Percentiles rank a stretch among this genome's conserved stretches.
phyloP scores from a whole-genome alignment of 306 rosid genomes.

The Lablab purpureus region DNA sequence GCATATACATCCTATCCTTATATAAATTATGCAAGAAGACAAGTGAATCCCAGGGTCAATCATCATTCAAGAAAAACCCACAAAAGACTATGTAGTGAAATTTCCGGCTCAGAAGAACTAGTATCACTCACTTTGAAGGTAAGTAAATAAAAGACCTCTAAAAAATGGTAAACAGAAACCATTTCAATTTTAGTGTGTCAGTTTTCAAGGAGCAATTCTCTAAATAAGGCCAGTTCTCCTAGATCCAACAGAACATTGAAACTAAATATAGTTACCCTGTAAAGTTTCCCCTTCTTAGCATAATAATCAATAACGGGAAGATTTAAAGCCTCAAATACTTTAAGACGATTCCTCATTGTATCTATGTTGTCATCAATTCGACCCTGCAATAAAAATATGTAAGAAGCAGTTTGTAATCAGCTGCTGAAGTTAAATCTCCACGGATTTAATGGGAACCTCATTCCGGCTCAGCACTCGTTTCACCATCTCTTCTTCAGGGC shows the following conservation, averaged over 20 bases:
- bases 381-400: conserved; percentile 65
- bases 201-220: neutral
- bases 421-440: conserved; percentile 9
- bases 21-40: conserved; percentile 8
- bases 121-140: conserved; percentile 24
- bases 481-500: conserved; percentile 96
- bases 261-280: conserved; percentile 59
- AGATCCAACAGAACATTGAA: conserved; percentile 41
- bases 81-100: conserved; percentile 29
- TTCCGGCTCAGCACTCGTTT: conserved; percentile 92
- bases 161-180: conserved; percentile 2
- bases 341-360: conserved; percentile 86
- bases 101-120: conserved; percentile 29
- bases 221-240: conserved; percentile 15
- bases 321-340: conserved; percentile 74
- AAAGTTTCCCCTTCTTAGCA: conserved; percentile 77
- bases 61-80: conserved; percentile 22
- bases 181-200: neutral
- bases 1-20: neutral
- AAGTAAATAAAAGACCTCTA: conserved; percentile 26
- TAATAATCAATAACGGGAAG: conserved; percentile 85
- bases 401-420: conserved; percentile 38
- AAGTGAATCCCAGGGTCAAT: conserved; percentile 11
- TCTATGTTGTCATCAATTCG: conserved; percentile 94
- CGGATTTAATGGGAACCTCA: conserved; percentile 68